Evolutionary conservation across 1,284 basidiomycete species (phyloP), one percentile per base, ranked within the genome.

Genomic region (Cerioporus squamosus): DNA sequence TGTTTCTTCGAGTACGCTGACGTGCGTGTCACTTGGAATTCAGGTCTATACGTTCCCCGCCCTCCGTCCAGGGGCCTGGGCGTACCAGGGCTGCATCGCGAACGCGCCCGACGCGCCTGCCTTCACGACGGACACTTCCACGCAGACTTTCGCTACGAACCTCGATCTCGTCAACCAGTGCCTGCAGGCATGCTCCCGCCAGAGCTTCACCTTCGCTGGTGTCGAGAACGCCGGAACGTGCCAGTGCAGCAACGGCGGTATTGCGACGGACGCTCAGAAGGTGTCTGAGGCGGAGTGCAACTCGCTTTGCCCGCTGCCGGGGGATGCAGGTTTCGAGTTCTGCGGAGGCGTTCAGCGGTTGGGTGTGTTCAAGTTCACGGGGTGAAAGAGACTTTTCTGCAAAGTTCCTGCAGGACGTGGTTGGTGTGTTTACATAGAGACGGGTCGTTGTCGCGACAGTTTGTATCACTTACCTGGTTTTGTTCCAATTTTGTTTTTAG

Each of bases 131-230:
- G n/a, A n/a, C 23, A 10, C 44, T 1, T 43, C 55, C 29, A 42
- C 45, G 49, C 51, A 54, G 49, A 57, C 54, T 10, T 51, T 64
- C 54, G 36, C 43, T 10, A 48, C 60, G 26, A 61, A 52, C 53
- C 50, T 64, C 54, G 63, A 64, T 53, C 52, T 61, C 50, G 55
- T 64, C 17, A 56, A 62, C 57, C 60, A 64, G 39, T 64, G 63
- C 49, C 55, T 64, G 2, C 60, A 64, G 46, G 59, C 59, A 26
- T 64, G 63, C 49, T 17, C 60, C 24, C 63, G 43, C 38, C 52
- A n/a, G 8, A 60, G 60, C n/a, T 59, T 59, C 43, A 8, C 48
- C 20, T 62, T 61, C 33, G 63, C 63, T 17, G 63, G 57, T n/a
- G 53, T 64, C 14, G 63, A 64, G 50, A 45, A 62, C 42, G 63